Evolutionary conservation across 1,284 basidiomycete species (phyloP).

Genomic region (Sanguinoderma infundibulare): DNA sequence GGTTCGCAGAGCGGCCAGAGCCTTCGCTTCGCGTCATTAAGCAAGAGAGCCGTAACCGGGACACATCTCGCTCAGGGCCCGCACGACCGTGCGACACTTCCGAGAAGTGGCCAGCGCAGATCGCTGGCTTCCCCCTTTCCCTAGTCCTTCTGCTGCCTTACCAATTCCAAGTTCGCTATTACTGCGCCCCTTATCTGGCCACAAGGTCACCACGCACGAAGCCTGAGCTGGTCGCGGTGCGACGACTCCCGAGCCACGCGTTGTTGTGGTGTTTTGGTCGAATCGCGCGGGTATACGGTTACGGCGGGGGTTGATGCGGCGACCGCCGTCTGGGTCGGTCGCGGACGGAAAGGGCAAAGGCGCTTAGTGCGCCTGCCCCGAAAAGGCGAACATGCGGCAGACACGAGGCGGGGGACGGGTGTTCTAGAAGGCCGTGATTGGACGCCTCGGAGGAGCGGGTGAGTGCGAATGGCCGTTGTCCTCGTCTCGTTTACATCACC

Average conservation of each 20-base stretch:
- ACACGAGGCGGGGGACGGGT: constrained; percentile 26
- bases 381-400: constrained; percentile 27
- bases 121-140: constrained; percentile 16
- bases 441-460: constrained; percentile 14
- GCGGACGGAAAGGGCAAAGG: constrained; percentile 22
- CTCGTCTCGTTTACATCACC: constrained; percentile 28
- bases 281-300: constrained; percentile 13
- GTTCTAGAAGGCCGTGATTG: constrained; percentile 20
- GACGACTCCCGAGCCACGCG: neutral
- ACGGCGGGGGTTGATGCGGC: constrained; percentile 10
- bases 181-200: constrained; percentile 26
- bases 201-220: neutral
- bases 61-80: neutral
- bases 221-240: neutral
- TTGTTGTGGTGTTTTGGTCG: neutral
- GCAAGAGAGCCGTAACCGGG: constrained; percentile 2
- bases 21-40: neutral
- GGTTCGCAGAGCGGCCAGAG: neutral
- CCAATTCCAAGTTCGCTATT: constrained; percentile 4
- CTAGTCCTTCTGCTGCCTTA: constrained; percentile 9
- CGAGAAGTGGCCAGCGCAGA: constrained; percentile 18
- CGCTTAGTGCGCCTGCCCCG: constrained; percentile 30
- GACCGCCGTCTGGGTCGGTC: constrained; percentile 27
- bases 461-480: constrained; percentile 21
- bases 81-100: constrained; percentile 5